Evolutionary conservation across 1,284 basidiomycete species (phyloP), one percentile per base, ranked within the genome.

Genomic region (Cryptococcus floricola): DNA sequence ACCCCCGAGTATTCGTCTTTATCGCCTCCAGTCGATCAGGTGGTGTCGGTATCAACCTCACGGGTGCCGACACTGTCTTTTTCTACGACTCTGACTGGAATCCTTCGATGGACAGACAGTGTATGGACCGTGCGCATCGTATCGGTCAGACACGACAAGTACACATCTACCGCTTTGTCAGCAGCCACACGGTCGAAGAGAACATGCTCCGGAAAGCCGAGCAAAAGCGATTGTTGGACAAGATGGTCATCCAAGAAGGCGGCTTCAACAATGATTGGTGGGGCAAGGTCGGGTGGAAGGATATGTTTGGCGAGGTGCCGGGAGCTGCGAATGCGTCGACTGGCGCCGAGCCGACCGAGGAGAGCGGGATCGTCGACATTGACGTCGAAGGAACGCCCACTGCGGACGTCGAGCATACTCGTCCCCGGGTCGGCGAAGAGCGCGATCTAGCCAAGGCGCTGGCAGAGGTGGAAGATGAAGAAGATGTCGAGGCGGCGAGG

Each of bases 91-190:
- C 91, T 54, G 95, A 98, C 75, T 98, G 96, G 82, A 97, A 97
- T 68, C 93, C 93, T 0, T 92, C 95, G 62, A 96, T 97, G 87
- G 94, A 98, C 72, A 82, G 87, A 52, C 94, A 98, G 75, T 97
- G 94, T 75, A 94, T 97, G 80, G 94, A 98, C 76, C 84, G 93
- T 82, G 77, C 76, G 4, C 77, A 78, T 58, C 70, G 78, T 7
- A 98, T 98, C 65, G 94, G 94, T 9, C 94, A 98, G 75, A 96
- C 94, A 50, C 86, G 94, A 27, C 93, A 97, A 60, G 95, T 98
- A 10, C 91, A 97, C 73, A 95, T 98, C 66, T 97, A 96, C 75
- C 88, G 94, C 6, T 94, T 98, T 74, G 87, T 98, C 47, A 94
- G 91, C 5, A 66, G 60, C 6, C 71, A 74, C 56, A 96, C 94